These are phyloP conservation scores for Boletus sensibilis DNA, from an alignment of 768 basidiomycete species.

Conservation along the genomic window DNA sequence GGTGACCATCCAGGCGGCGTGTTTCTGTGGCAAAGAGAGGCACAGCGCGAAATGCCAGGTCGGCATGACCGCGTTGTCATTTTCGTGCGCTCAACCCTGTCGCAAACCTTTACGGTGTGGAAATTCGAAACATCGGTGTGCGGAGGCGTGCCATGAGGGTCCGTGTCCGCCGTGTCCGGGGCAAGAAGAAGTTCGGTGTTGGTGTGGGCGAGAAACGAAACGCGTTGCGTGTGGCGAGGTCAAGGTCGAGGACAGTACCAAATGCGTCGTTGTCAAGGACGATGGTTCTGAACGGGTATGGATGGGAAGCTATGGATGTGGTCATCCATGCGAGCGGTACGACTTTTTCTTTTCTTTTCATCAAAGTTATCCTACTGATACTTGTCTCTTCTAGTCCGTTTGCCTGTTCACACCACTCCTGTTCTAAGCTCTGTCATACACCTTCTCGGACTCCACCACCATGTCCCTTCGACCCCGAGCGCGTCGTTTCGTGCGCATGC, in stretches of 20 bases:
- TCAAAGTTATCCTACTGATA: not conserved
- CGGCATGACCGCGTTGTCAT: constrained; percentile 35
- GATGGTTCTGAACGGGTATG: constrained; percentile 47
- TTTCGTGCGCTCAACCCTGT: constrained; percentile 41
- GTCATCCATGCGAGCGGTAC: constrained; percentile 55
- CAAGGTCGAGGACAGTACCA: constrained; percentile 38
- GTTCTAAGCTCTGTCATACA: constrained; percentile 75
- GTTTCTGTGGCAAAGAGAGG: constrained; percentile 70
- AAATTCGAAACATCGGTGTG: constrained; percentile 63
- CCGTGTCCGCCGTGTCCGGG: constrained; percentile 64
- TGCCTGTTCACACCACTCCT: constrained; percentile 76
- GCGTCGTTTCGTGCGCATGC: constrained; percentile 79
- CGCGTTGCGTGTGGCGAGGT: constrained; percentile 66
- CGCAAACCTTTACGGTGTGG: constrained; percentile 58
- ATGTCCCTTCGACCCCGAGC: constrained; percentile 73
- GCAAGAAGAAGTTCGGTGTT: constrained; percentile 61
- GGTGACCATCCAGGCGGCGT: constrained; percentile 71
- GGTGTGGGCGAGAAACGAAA: constrained; percentile 70
- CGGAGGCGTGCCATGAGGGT: constrained; percentile 71
- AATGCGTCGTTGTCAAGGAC: constrained; percentile 28
- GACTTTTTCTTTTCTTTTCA: constrained; percentile 8
- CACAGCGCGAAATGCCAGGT: constrained; percentile 42
- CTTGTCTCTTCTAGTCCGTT: constrained; percentile 45
- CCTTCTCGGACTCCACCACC: constrained; percentile 52
- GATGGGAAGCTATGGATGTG: constrained; percentile 69